A percentile compares a stretch with the other conserved stretches of the same genome.
Conservation (phyloP, 164 flowering plant genomes). For the Dillenia turbinata region DNA sequence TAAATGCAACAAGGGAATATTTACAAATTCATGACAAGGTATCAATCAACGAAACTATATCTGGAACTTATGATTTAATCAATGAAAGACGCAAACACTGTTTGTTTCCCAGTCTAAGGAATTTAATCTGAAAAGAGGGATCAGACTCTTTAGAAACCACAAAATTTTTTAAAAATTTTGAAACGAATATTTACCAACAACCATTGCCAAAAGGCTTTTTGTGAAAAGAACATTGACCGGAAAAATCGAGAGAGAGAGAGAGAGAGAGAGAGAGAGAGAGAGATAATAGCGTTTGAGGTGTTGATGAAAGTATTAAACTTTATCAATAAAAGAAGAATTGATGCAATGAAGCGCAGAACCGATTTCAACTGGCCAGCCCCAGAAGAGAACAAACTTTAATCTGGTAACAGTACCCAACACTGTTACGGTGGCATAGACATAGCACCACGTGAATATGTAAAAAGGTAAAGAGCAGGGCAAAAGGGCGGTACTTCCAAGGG, state of each 20-base stretch:
- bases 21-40: constrained; percentile 14
- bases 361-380: constrained; percentile 41
- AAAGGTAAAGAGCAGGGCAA: not conserved
- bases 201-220: too few relatives aligned
- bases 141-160: not conserved
- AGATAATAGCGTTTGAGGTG: not conserved
- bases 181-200: too few relatives aligned
- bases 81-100: constrained; percentile 5
- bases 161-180: not conserved
- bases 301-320: constrained; percentile 15
- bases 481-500: constrained; percentile 23
- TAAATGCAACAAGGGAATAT: constrained; percentile 13
- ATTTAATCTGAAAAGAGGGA: not conserved
- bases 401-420: constrained; percentile 15
- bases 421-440: constrained; percentile 14
- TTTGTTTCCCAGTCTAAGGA: not conserved
- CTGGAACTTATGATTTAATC: not conserved
- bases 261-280: constrained; percentile 3
- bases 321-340: constrained; percentile 27
- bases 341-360: constrained; percentile 18
- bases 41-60: constrained; percentile 6
- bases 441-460: constrained; percentile 55
- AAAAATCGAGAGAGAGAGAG: constrained; percentile 3
- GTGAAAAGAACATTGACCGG: not conserved
- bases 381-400: constrained; percentile 42